Base-by-base conservation (phyloP, 1,139 yeast species). In the Starmera stellimalicola region DNA sequence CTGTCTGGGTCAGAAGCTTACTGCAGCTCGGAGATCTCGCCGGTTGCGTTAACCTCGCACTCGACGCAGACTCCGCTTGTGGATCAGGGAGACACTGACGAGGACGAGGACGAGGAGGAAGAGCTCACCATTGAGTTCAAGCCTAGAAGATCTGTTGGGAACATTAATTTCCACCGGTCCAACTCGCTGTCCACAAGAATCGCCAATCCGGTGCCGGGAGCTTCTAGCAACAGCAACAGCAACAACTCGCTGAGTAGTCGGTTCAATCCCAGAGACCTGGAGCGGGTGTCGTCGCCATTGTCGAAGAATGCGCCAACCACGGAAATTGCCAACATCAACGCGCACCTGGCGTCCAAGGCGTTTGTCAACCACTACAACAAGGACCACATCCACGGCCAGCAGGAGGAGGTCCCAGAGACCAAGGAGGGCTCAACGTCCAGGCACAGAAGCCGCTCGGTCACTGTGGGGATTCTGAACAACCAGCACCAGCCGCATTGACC, bases 61-160 rank as follows among this genome's bases (percentile, higher is more conserved):
- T 9, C 14, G n/a, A 14, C 29, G 3, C n/a, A 27, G 10, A 17
- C 17, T 7, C 16, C 27, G 27, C 10, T 17, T 14, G n/a, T 15
- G 8, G 18, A 18, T 11, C 8, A 14, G 7, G 22, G 16, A 6
- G 20, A 29, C 18, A 27, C 27, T 16, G 20, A 17, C 16, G 37
- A 29, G 14, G 33, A 20, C 3, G 33, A 32, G 6, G 36, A 27
- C 6, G 30, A 26, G 5, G 35, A 32, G 27, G 77, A 71, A 1
- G 70, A 73, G 44, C 53, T 74, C 40, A 73, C 77, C 0, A 57
- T 74, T 24, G 74, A 72, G 10, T 68, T 73, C 41, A 60, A 70
- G 56, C 36, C 60, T 23, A 22, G 35, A 29, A 22, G 27, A 27
- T 29, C 29, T 8, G 16, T 12, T 16, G 26, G 6, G 4, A 27